phyloP scores from a whole-genome alignment of 306 rosid genomes.

The Cicer bijugum region DNA sequence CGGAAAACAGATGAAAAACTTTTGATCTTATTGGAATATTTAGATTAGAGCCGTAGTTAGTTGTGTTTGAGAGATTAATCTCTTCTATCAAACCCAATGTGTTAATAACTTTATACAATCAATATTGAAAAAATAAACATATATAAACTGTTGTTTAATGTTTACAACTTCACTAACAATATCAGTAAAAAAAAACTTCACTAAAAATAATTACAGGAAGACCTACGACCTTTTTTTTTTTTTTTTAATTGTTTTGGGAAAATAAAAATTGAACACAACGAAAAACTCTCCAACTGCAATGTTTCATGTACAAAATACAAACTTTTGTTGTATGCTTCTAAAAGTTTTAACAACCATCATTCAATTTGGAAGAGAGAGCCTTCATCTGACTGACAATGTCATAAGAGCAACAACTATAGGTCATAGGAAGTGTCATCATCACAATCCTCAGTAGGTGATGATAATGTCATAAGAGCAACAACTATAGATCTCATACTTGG shows the following conservation, averaged over 20 bases:
- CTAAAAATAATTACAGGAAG: slow-evolving; percentile 12
- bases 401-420: too few relatives aligned
- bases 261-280: neutral
- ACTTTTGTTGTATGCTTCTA: neutral
- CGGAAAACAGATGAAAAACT: neutral
- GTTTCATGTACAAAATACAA: slow-evolving; percentile 28
- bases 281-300: slow-evolving; percentile 10
- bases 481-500: slow-evolving; percentile 92
- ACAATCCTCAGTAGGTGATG: slow-evolving; percentile 67
- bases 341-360: slow-evolving; percentile 19
- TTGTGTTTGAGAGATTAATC: too few relatives aligned
- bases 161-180: too few relatives aligned
- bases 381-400: slow-evolving; percentile 71
- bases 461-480: slow-evolving; percentile 87
- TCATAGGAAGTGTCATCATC: slow-evolving; percentile 67
- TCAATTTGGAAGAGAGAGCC: neutral
- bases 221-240: neutral
- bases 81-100: too few relatives aligned
- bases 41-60: too few relatives aligned
- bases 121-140: too few relatives aligned
- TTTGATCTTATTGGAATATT: too few relatives aligned
- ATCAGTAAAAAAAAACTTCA: neutral
- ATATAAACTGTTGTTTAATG: too few relatives aligned
- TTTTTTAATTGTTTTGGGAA: neutral
- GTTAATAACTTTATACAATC: too few relatives aligned